Conservation (phyloP, 2,329 filamentous ascomycete species). For the Colletotrichum aenigma region DNA sequence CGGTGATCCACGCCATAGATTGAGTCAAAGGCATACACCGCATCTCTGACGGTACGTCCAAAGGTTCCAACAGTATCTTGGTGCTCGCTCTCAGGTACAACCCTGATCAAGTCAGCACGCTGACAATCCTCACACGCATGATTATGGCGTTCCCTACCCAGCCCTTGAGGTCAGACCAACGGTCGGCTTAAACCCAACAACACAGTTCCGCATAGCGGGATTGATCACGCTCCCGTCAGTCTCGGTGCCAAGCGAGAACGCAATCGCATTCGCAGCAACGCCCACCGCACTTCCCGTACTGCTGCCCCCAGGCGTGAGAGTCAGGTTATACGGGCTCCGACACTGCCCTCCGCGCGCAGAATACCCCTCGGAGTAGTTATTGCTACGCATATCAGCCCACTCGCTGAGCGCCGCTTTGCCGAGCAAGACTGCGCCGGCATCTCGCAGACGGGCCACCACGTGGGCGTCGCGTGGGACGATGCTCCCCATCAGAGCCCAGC, state of each 20-base stretch:
- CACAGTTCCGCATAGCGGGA: slow-evolving; percentile 69
- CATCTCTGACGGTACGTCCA: slow-evolving; percentile 72
- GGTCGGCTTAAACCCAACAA: slow-evolving; percentile 79
- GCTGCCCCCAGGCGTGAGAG: slow-evolving; percentile 70
- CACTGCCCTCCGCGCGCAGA: slow-evolving; percentile 68
- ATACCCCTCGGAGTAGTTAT: slow-evolving; percentile 71
- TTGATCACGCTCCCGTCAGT: slow-evolving; percentile 76
- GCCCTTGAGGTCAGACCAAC: slow-evolving; percentile 72
- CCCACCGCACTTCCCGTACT: slow-evolving; percentile 70
- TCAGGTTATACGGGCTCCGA: slow-evolving; percentile 71
- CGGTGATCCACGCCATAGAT: slow-evolving; percentile 68
- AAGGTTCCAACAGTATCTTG: slow-evolving; percentile 74
- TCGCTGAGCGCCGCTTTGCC: slow-evolving; percentile 75
- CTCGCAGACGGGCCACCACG: slow-evolving; percentile 64
- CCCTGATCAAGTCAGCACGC: slow-evolving; percentile 25
- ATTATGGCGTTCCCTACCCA: slow-evolving; percentile 29
- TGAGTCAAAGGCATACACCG: slow-evolving; percentile 67
- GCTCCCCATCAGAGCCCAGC: slow-evolving; percentile 68
- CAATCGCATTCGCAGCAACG: slow-evolving; percentile 65
- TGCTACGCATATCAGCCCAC: slow-evolving; percentile 76
- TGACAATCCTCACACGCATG: rapidly evolving
- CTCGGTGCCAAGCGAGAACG: slow-evolving; percentile 74
- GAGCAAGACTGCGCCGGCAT: slow-evolving; percentile 71
- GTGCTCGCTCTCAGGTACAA: slow-evolving; percentile 70
- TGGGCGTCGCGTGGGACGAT: slow-evolving; percentile 71